Percentiles rank a stretch among this genome's conserved stretches.
These are phyloP conservation scores for Didymella glomerata DNA, from an alignment of 2,329 filamentous ascomycete species.

Conservation along the genomic window DNA sequence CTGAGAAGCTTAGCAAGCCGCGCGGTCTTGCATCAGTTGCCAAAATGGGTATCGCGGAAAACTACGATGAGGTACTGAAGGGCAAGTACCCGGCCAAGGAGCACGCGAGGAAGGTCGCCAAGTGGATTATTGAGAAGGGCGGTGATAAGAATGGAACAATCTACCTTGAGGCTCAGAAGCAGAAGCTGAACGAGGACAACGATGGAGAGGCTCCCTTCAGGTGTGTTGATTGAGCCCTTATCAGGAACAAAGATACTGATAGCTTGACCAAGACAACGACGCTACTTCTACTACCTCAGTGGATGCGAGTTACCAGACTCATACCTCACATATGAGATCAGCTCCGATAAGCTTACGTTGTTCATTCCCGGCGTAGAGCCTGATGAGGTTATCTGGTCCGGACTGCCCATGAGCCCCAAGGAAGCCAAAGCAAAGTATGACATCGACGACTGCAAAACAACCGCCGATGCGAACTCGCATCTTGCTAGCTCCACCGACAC, in stretches of 20 bases:
- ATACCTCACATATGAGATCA: conserved; percentile 81
- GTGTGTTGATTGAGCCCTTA: conserved; percentile 53
- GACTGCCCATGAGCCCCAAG: conserved; percentile 78
- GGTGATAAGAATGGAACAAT: conserved; percentile 75
- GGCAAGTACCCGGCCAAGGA: conserved; percentile 82
- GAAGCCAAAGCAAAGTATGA: conserved; percentile 76
- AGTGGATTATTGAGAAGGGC: conserved; percentile 73
- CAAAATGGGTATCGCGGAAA: conserved; percentile 44
- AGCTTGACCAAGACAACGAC: conserved; percentile 72
- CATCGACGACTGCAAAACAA: conserved; percentile 74
- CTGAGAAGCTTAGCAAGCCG: conserved; percentile 13
- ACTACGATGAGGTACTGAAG: conserved; percentile 55
- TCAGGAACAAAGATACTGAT: conserved; percentile 1
- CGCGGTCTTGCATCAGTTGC: conserved; percentile 14
- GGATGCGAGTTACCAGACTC: conserved; percentile 84
- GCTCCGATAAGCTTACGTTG: conserved; percentile 75
- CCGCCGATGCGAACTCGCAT: conserved; percentile 77
- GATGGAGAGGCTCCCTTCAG: conserved; percentile 84
- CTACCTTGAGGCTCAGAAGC: conserved; percentile 87
- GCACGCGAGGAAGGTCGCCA: conserved; percentile 84
- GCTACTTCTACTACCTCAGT: conserved; percentile 94
- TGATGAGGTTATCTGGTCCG: conserved; percentile 93
- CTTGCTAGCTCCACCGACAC: conserved; percentile 65
- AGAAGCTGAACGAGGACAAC: conserved; percentile 85
- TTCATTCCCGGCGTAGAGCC: conserved; percentile 90